Base-by-base conservation (phyloP, 441 rosid genomes). In the Mallotus repandus region DNA sequence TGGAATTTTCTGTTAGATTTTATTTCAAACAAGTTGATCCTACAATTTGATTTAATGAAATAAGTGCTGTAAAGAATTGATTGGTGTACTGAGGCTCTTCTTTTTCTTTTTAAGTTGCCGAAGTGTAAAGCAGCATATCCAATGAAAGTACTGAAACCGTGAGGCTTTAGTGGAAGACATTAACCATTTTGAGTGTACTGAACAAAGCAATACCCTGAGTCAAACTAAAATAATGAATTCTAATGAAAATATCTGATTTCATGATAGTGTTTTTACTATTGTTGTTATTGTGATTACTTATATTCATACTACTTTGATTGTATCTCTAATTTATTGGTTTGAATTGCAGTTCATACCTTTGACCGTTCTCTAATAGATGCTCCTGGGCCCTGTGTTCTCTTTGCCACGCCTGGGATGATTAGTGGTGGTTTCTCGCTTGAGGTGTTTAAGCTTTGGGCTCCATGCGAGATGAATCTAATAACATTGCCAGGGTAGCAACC, bases 321-420 rank as follows among this genome's bases (percentile, higher is more conserved):
- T 60, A 7, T 69, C 60, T 74, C 18, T 74, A 63, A 62, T 61
- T 70, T 38, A 35, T 78, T 72, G 55, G 69, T 78, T 75, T 63
- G 56, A 60, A 52, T 71, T 88, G 87, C 87, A 94, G 99, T 95
- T 84, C 70, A 74, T 72, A 79, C 81, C 65, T 96, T 93, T 63
- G 91, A 96, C 65, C 93, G 98, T 32, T 89, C 98, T 61, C 70
- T 88, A 73, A 81, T 96, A 64, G 84, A 89, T 85, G 84, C 89
- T 78, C 92, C 97, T 65, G 98, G 99, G 49, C 99, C 99, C 68
- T 96, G 98, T 74, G 94, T 93, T 81, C 98, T 96, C 68, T 96
- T 96, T 81, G 98, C 99, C 48, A 96, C 99, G 74, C 98, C 97
- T 48, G 98, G 99, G 71, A 96, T 96, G 99, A 86, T 96, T 66